Base-by-base conservation (phyloP, 1,284 basidiomycete genomes). In the Apiotrichum brassicae region DNA sequence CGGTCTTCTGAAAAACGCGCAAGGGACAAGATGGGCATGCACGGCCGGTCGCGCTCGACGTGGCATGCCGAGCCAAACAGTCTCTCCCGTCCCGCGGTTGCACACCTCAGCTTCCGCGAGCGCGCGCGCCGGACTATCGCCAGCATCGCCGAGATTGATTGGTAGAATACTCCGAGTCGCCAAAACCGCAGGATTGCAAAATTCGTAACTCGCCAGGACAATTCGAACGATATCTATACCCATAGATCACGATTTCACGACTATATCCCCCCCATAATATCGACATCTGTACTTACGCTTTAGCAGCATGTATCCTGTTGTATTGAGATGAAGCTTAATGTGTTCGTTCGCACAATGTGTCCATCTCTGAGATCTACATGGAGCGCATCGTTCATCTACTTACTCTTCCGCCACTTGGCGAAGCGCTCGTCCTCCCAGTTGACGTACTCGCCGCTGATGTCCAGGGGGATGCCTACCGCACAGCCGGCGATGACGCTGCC, bases 401-500 rank as follows among this genome's bases (percentile, higher is more conserved):
- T 49, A 23, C 30, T 24, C 47, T 52, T 52, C 9, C 51, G 38
- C 53, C 51, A 59, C 43, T 41, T 28, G 13, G 43, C 30, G 20
- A 71, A 56, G 5, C 66, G 52, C 40, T 69, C 68, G 30, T 72
- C 70, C 22, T 64, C 71, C 76, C 77, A 80, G 46, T 72, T 71
- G 40, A 78, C 54, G 46, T 77, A 80, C 38, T 71, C 64, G n/a
- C 78, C 78, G 8, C 66, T 73, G 20, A 71, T 53, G 11, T 68
- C 58, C 4, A 51, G 43, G 2, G 57, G 56, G 2, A 59, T 64
- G 1, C 71, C 77, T 2, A 75, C 57, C 0, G 76, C 77, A 6
- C 77, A 57, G 0, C 74, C 75, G 6, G 78, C 77, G 25, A 79
- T 68, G 2, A 76, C 75, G 11, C 67, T 63, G 8, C 75, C 78